phyloP scores from a whole-genome alignment of 306 rosid species.

The Cotoneaster glaucophyllus region DNA sequence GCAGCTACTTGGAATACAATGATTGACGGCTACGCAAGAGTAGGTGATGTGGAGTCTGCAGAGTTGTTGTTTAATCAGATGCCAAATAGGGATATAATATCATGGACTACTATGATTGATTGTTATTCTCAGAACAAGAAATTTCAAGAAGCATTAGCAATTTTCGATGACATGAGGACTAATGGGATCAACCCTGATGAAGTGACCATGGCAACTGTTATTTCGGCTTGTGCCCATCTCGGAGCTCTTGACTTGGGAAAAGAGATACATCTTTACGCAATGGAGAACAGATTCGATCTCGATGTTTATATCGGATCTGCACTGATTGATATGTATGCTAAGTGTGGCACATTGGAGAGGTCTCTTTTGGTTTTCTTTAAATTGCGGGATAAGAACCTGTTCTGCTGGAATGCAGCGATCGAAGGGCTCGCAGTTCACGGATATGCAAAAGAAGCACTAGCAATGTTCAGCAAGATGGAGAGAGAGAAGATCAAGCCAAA shows the following conservation, averaged over 20 bases:
- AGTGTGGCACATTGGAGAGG: slow-evolving; percentile 67
- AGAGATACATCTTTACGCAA: slow-evolving; percentile 48
- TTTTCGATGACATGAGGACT: slow-evolving; percentile 44
- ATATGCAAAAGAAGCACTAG: slow-evolving; percentile 39
- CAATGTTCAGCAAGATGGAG: slow-evolving; percentile 56
- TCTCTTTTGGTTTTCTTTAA: slow-evolving; percentile 69
- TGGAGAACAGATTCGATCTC: slow-evolving; percentile 49
- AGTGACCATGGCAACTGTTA: slow-evolving; percentile 52
- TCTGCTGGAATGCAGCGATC: slow-evolving; percentile 75
- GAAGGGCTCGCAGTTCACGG: slow-evolving; percentile 79
- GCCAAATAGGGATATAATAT: slow-evolving; percentile 55
- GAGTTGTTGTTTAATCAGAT: slow-evolving; percentile 48
- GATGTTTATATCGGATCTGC: slow-evolving; percentile 78
- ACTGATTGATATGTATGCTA: slow-evolving; percentile 77
- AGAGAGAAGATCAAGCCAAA: slow-evolving; percentile 53
- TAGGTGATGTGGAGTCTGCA: slow-evolving; percentile 39
- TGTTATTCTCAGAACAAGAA: slow-evolving; percentile 51
- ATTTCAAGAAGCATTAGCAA: slow-evolving; percentile 39
- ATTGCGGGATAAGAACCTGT: slow-evolving; percentile 51
- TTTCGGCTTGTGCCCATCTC: slow-evolving; percentile 76
- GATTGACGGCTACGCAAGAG: slow-evolving; percentile 65
- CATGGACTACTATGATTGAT: slow-evolving; percentile 68
- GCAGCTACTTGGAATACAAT: slow-evolving; percentile 62
- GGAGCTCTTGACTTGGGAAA: slow-evolving; percentile 77
- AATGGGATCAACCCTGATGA: slow-evolving; percentile 56